A percentile compares a stretch with the other conserved stretches of the same genome.
These are phyloP conservation scores for Choanephora cucurbitarum DNA, from an alignment of 371 early-diverging fungal species.

Conservation along the genomic window DNA sequence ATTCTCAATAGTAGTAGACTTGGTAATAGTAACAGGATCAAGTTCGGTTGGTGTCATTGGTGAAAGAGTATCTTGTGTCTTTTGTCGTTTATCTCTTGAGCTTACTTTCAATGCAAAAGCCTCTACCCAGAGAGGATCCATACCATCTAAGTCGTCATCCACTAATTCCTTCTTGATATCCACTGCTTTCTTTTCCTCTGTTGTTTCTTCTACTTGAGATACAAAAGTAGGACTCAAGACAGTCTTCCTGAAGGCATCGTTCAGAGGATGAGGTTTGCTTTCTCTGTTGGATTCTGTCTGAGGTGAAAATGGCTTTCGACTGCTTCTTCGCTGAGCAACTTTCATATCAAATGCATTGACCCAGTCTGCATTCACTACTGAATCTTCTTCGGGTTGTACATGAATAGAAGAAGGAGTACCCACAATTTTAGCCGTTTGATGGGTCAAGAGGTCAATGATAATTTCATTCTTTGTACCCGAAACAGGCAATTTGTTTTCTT, in stretches of 20 bases:
- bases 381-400: background rate
- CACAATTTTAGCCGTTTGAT: constrained; percentile 19
- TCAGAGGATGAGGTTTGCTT: constrained; percentile 13
- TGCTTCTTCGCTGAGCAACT: constrained; percentile 26
- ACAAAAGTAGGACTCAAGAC: background rate
- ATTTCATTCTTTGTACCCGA: constrained; percentile 32
- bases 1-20: no score
- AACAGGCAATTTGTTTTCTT: constrained; percentile 17
- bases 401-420: constrained; percentile 4
- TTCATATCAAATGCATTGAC: constrained; percentile 38
- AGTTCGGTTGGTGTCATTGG: background rate
- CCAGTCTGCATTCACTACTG: constrained; percentile 25
- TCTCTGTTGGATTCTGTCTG: background rate
- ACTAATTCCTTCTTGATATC: no score
- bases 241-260: constrained; percentile 5
- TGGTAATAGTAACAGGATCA: constrained; percentile 2
- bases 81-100: constrained; percentile 16
- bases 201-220: background rate
- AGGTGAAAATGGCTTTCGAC: constrained; percentile 4
- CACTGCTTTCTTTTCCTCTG: no score
- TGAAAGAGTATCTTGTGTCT: constrained; percentile 12
- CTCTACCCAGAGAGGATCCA: constrained; percentile 27
- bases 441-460: constrained; percentile 17
- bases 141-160: constrained; percentile 9
- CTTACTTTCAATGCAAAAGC: constrained; percentile 30